Conservation (phyloP, 768 basidiomycete genomes). For the Xerocomus spinulosus region DNA sequence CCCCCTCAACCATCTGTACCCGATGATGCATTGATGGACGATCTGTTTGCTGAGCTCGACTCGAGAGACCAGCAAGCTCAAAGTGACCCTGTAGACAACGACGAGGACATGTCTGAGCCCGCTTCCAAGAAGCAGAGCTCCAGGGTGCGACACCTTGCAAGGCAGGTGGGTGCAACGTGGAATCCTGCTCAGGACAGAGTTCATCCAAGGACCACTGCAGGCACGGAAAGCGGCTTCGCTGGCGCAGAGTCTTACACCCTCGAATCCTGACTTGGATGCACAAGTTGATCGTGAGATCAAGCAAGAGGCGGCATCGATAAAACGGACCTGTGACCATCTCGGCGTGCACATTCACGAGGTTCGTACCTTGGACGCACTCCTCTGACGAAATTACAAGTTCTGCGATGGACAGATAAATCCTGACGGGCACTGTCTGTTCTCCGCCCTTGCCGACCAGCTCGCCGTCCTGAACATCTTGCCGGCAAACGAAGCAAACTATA, state of each 20-base stretch:
- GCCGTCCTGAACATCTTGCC: constrained; percentile 64
- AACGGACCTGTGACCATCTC: constrained; percentile 58
- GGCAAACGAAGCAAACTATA: constrained; percentile 53
- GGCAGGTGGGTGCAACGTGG: constrained; percentile 51
- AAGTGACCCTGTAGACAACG: constrained; percentile 29
- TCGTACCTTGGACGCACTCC: constrained; percentile 10
- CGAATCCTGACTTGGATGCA: constrained; percentile 57
- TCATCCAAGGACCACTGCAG: constrained; percentile 34
- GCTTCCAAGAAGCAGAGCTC: constrained; percentile 47
- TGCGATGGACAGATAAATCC: constrained; percentile 69
- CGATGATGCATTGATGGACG: constrained; percentile 63
- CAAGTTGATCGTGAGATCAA: constrained; percentile 58
- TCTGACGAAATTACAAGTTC: constrained; percentile 1
- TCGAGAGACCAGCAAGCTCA: constrained; percentile 47
- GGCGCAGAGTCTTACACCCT: constrained; percentile 46
- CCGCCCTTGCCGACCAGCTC: constrained; percentile 91
- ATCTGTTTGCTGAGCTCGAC: constrained; percentile 74
- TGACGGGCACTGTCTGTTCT: constrained; percentile 95
- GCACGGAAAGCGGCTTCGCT: constrained; percentile 67
- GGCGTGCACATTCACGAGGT: constrained; percentile 66
- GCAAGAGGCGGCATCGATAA: constrained; percentile 64
- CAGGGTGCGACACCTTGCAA: constrained; percentile 62
- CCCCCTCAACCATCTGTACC: constrained; percentile 28
- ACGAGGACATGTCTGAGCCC: constrained; percentile 15
- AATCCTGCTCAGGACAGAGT: neutral